Evolutionary conservation across 768 basidiomycete species (phyloP), one percentile per base, ranked within the genome.

Genomic region (Trametes cinnabarina): DNA sequence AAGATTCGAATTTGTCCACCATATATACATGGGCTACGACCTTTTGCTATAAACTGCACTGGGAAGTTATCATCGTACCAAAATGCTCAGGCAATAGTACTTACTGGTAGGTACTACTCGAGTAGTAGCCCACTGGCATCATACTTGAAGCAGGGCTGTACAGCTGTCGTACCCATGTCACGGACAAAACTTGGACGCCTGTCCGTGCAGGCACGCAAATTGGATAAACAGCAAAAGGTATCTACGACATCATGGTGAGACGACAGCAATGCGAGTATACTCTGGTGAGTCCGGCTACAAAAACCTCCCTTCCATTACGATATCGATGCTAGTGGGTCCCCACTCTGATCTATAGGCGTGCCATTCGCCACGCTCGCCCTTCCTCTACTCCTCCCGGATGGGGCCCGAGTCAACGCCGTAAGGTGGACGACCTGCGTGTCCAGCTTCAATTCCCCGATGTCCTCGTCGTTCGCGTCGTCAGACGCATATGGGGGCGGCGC

Each of bases 401-500:
- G 85, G 58, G 83, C 84, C 58, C 84, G 78, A 12, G 89, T 90
- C 47, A 90, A 77, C 7, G 85, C 86, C 10, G 86, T 85, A 30
- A 77, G 71, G 61, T 78, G 76, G 34, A 77, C 76, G 57, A 76
- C 68, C 37, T 40, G 46, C 22, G 65, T 61, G 14, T 62, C 48
- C 37, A 77, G 67, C 34, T 61, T 74, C 56, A 77, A 57, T 25
- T 73, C 67, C 7, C 51, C 65, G n/a, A 57, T 12, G 30, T 32
- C 53, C n/a, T 53, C 61, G 17, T 58, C 53, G 32, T 67, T 64
- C 12, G 60, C 61, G 25, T 77, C 75, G n/a, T 70, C 74, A 17
- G 63, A 37, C n/a, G 68, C 58, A 17, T 71, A 71, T 32, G 69
- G 62, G 7, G 71, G 63, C 9, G 71, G 57, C 9, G 47, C 44